Evolutionary conservation across 2,329 filamentous ascomycete species (phyloP).

Genomic region (Sporothrix phasma): DNA sequence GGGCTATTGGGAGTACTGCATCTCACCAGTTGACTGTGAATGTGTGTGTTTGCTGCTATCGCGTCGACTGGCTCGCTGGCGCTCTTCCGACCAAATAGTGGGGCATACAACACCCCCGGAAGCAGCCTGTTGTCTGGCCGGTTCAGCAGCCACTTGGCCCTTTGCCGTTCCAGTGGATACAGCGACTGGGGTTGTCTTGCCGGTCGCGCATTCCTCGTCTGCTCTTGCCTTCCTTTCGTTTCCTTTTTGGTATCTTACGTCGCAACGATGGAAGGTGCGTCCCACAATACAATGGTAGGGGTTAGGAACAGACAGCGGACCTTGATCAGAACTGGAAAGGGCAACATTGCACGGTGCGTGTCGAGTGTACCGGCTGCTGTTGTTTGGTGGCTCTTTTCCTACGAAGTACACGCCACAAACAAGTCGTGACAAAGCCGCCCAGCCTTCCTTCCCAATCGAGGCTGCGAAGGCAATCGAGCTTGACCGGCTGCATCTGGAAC

Average conservation of each 20-base stretch:
- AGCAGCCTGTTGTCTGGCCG: not conserved
- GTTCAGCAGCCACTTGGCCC: not conserved
- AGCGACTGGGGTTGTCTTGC: not conserved
- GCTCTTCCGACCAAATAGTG: not conserved
- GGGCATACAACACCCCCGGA: not conserved
- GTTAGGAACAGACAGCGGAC: not conserved
- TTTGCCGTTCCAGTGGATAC: not conserved
- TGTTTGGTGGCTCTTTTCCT: constrained; percentile 1
- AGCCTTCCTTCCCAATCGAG: constrained; percentile 1
- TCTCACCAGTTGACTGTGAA: no score
- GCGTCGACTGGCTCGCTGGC: not conserved
- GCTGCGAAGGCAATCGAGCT: not conserved
- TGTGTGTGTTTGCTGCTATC: not conserved
- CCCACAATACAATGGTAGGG: not conserved
- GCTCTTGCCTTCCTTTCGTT: constrained; percentile 4
- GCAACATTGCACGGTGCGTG: not conserved
- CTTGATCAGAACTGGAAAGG: not conserved
- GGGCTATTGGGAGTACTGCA: no score
- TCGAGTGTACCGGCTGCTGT: not conserved
- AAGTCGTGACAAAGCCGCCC: constrained; percentile 3
- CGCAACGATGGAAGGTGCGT: not conserved
- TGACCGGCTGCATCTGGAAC: not conserved
- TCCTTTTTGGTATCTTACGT: constrained; percentile 9
- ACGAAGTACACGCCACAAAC: no score
- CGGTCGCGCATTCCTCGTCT: not conserved